These are phyloP conservation scores for Coleophoma crateriformis DNA, from an alignment of 2,329 filamentous ascomycete species.

Conservation along the genomic window DNA sequence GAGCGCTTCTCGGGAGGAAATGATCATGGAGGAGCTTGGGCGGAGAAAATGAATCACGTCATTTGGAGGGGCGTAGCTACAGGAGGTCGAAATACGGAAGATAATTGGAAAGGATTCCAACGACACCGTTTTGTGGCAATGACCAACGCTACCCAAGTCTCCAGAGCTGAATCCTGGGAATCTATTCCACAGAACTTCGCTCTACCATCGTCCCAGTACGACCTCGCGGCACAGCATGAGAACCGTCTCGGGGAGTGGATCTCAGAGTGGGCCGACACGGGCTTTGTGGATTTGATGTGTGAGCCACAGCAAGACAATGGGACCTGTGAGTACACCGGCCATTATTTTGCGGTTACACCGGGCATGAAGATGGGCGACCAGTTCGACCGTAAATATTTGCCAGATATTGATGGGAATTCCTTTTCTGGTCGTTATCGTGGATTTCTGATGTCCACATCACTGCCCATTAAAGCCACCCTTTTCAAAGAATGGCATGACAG, in stretches of 20 bases:
- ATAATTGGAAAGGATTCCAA: conserved; percentile 50
- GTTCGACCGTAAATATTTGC: conserved; percentile 62
- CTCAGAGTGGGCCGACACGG: conserved; percentile 24
- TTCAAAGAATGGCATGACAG: conserved; percentile 80
- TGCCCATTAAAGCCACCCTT: conserved; percentile 74
- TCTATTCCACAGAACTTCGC: conserved; percentile 44
- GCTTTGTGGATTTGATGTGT: conserved; percentile 37
- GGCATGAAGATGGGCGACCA: conserved; percentile 49
- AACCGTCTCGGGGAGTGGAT: conserved; percentile 34
- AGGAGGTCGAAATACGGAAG: conserved; percentile 43
- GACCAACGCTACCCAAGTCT: conserved; percentile 41
- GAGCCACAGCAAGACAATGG: conserved; percentile 35
- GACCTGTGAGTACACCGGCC: conserved; percentile 36
- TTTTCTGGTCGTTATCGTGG: conserved; percentile 65
- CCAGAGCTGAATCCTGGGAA: conserved; percentile 22
- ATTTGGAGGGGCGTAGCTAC: conserved; percentile 63
- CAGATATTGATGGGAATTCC: conserved; percentile 72
- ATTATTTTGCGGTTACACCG: conserved; percentile 35
- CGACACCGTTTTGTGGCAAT: conserved; percentile 50
- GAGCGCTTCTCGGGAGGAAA: conserved; percentile 53
- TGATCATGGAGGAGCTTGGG: conserved; percentile 51
- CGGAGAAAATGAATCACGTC: conserved; percentile 45
- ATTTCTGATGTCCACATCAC: conserved; percentile 62
- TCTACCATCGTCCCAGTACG: conserved; percentile 42
- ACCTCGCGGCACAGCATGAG: conserved; percentile 34